Base-by-base conservation (phyloP, 495 filamentous ascomycete genomes). In the Immersiella caudata region DNA sequence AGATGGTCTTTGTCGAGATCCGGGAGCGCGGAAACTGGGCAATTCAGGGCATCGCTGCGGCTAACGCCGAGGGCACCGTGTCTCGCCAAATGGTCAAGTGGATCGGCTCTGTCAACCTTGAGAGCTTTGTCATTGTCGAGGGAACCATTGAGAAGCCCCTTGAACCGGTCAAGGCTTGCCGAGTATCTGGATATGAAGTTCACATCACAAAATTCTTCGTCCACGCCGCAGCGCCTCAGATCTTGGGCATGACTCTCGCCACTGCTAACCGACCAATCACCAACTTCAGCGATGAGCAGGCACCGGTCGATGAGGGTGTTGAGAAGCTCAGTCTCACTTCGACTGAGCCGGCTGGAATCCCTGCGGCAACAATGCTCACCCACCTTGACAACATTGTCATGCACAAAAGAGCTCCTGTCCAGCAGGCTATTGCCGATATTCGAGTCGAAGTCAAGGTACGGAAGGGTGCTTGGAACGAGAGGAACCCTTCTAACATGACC, bases 71-170 rank as follows among this genome's bases (percentile, higher is more conserved):
- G 77, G 68, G 81, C 82, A 49, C 85, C 35, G 79, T 92, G 40
- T 86, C 83, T 71, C 85, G 84, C 70, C 94, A 94, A 81, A 99
- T 99, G 96, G 92, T 96, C 70, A 98, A 98, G 80, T 99, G 89
- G 85, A 86, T 89, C 36, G 87, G 86, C 60, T 85, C 83, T 54
- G 82, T 98, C 71, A 91, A 90, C 75, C 83, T 88, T 50, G 94
- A 98, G 81, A 92, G 89, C 67, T 91, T 91, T 64, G 90, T 97
- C 21, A 79, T 89, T 62, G 89, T 97, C 58, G 91, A 94, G 67
- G 95, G 91, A 62, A 79, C 85, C 16, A 89, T 97, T 12, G 85
- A 93, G 83, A 89, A 91, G 82, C 90, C 93, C 3, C 81, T 89
- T 22, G 92, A 93, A 67, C 89, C 90, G 6, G 90, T 98, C 70